phyloP scores from a whole-genome alignment of 768 basidiomycete species.

The Chalciporus piperatus region DNA sequence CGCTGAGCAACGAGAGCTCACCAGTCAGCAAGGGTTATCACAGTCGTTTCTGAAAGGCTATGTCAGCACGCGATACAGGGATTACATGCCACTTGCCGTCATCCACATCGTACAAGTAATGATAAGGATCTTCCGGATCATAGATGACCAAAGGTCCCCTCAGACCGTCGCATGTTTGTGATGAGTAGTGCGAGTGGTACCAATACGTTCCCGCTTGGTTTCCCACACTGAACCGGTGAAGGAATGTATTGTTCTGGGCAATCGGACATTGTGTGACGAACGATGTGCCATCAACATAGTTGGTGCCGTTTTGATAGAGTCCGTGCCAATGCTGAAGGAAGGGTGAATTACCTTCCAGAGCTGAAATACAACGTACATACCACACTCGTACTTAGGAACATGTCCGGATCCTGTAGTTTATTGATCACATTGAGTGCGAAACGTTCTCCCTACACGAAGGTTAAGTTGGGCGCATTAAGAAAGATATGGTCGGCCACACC shows the following conservation, averaged over 20 bases:
- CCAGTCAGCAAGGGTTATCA: constrained; percentile 29
- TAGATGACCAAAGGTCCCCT: constrained; percentile 42
- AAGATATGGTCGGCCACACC: constrained; percentile 1
- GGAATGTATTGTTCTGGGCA: constrained; percentile 21
- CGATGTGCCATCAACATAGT: constrained; percentile 44
- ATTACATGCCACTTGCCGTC: constrained; percentile 31
- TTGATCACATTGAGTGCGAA: constrained; percentile 48
- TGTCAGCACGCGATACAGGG: not conserved
- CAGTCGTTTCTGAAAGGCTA: constrained; percentile 17
- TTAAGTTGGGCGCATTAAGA: not conserved
- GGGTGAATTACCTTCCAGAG: not conserved
- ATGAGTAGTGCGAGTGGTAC: constrained; percentile 39
- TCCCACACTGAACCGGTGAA: constrained; percentile 16
- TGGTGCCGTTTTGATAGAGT: constrained; percentile 42
- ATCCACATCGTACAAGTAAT: constrained; percentile 41
- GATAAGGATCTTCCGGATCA: constrained; percentile 40
- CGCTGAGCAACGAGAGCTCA: constrained; percentile 1
- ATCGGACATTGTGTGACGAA: constrained; percentile 37
- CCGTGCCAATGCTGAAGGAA: constrained; percentile 54
- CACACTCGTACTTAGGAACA: constrained; percentile 52
- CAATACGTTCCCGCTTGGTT: constrained; percentile 31
- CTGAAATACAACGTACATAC: constrained; percentile 7
- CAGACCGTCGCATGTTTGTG: constrained; percentile 39
- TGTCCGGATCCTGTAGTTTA: constrained; percentile 41
- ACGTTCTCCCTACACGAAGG: constrained; percentile 33